phyloP scores from a whole-genome alignment of 305 asterid genomes.

The Coffea humblotiana region DNA sequence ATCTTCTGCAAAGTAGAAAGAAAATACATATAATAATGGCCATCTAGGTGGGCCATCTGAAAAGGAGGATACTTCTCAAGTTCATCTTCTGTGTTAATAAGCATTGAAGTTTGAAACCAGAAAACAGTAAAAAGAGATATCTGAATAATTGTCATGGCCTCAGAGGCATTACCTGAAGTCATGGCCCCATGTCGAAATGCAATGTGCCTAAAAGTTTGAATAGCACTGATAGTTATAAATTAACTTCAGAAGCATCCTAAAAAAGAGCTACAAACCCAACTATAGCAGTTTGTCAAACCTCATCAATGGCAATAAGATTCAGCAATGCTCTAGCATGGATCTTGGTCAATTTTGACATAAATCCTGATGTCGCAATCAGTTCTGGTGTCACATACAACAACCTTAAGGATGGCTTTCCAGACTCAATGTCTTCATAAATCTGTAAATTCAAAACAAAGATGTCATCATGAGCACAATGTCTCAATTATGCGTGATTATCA shows the following conservation, averaged over 20 bases:
- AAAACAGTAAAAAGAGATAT: neutral
- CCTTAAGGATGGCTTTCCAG: constrained; percentile 85
- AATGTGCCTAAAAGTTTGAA: constrained; percentile 76
- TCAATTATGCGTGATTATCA: neutral
- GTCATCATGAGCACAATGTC: neutral
- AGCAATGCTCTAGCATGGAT: constrained; percentile 81
- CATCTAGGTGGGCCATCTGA: neutral
- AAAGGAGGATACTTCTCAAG: neutral
- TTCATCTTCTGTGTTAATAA: neutral
- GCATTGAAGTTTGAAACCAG: neutral
- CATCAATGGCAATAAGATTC: constrained; percentile 87
- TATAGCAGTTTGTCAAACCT: constrained; percentile 48
- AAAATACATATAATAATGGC: neutral
- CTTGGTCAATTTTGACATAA: constrained; percentile 70
- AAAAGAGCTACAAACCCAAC: constrained; percentile 17
- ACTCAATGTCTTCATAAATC: constrained; percentile 83
- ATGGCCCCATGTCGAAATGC: constrained; percentile 98
- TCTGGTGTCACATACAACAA: constrained; percentile 95
- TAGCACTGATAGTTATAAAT: constrained; percentile 18
- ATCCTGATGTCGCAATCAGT: constrained; percentile 81
- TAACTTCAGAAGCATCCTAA: constrained; percentile 26
- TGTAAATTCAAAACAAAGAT: constrained; percentile 32
- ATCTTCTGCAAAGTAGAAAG: neutral
- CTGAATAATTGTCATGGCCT: neutral
- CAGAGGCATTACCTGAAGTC: constrained; percentile 71